These are phyloP conservation scores for Lactifluus pinguis DNA, from an alignment of 768 basidiomycete species.

Conservation along the genomic window DNA sequence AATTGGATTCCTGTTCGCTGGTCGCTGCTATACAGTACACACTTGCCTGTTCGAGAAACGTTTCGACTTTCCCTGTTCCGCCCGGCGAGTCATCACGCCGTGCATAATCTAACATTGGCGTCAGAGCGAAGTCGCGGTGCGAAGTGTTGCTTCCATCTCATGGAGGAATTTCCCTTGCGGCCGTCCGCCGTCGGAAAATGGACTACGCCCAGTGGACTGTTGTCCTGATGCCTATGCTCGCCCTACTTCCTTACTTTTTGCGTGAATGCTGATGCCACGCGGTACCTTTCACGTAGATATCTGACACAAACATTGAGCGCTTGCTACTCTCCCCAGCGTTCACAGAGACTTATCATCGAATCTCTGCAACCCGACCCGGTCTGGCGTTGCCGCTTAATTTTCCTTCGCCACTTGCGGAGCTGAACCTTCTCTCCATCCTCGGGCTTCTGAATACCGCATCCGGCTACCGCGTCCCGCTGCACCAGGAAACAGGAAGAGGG, in stretches of 20 bases:
- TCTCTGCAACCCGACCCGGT: slow-evolving; percentile 52
- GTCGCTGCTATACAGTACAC: background rate
- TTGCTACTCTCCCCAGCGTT: slow-evolving; percentile 60
- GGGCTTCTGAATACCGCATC: slow-evolving; percentile 79
- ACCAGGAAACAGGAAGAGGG: slow-evolving; percentile 62
- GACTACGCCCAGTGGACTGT: background rate
- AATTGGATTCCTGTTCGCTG: background rate
- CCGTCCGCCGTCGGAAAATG: background rate
- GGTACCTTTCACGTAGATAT: slow-evolving; percentile 37
- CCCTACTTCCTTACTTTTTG: background rate
- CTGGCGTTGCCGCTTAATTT: slow-evolving; percentile 75
- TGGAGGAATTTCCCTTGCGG: background rate
- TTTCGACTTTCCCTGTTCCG: background rate
- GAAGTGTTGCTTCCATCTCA: background rate
- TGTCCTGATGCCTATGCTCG: background rate
- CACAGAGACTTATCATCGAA: slow-evolving; percentile 48
- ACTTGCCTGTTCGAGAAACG: background rate
- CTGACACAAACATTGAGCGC: slow-evolving; percentile 45
- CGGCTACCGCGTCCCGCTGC: slow-evolving; percentile 69
- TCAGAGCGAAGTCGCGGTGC: background rate
- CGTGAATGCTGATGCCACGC: background rate
- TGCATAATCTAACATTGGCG: background rate
- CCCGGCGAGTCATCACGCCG: background rate
- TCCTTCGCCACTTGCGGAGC: slow-evolving; percentile 58
- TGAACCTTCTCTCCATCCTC: slow-evolving; percentile 74